phyloP scores from a whole-genome alignment of 139 green algal genomes.

The Ostreobium quekettii region DNA sequence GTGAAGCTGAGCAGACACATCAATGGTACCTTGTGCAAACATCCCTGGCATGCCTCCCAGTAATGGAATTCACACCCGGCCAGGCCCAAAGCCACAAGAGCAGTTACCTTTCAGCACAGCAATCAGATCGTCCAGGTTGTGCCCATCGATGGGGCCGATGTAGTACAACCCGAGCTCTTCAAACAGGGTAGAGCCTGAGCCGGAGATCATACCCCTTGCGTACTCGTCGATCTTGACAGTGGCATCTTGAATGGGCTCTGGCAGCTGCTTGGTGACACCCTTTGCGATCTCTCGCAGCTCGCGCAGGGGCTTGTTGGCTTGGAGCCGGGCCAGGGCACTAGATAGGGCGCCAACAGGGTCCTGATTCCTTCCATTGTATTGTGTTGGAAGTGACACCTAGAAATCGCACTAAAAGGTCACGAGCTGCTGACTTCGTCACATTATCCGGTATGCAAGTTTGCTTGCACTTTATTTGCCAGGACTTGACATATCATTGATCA shows the following conservation, averaged over 20 bases:
- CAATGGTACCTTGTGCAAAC: too few species aligned
- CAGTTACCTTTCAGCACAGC: slow-evolving; percentile 62
- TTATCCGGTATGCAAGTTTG: too few species aligned
- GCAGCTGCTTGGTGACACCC: slow-evolving; percentile 94
- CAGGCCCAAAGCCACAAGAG: too few species aligned
- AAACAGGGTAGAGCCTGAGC: slow-evolving; percentile 89
- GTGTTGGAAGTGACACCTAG: slow-evolving; percentile 94
- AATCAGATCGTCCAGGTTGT: slow-evolving; percentile 86
- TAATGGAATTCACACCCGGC: too few species aligned
- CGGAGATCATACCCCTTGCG: slow-evolving; percentile 95
- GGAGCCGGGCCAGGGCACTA: slow-evolving; percentile 73
- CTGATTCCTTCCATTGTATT: slow-evolving; percentile 94
- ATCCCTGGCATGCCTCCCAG: too few species aligned
- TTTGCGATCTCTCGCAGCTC: slow-evolving; percentile 97
- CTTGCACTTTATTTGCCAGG: too few species aligned
- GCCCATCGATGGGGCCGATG: slow-evolving; percentile 95
- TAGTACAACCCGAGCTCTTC: slow-evolving; percentile 99
- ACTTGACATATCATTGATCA: too few species aligned
- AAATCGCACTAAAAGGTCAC: too few species aligned
- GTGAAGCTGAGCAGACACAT: too few species aligned
- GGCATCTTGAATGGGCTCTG: slow-evolving; percentile 65
- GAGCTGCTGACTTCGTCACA: too few species aligned
- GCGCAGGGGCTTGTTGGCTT: slow-evolving; percentile 82
- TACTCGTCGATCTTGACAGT: slow-evolving; percentile 99
- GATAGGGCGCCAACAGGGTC: slow-evolving; percentile 93